Evolutionary conservation across 2,329 filamentous ascomycete species (phyloP).

Genomic region (Trichoderma sp.): DNA sequence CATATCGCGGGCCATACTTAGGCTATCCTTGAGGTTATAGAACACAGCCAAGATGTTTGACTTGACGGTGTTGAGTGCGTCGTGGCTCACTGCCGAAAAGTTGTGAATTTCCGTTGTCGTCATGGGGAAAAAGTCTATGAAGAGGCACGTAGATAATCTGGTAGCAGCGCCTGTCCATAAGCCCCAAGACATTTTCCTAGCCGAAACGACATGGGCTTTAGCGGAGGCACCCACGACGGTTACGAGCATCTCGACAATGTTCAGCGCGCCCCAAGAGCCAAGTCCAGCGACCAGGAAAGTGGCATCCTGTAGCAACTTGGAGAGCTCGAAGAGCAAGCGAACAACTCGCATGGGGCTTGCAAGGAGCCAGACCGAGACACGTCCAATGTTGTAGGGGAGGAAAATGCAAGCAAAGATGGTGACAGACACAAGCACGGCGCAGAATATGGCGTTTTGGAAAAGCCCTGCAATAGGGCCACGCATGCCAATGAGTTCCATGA

Average conservation of each 20-base stretch:
- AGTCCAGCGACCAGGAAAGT: conserved; percentile 64
- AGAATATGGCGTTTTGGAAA: conserved; percentile 94
- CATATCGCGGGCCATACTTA: conserved; percentile 47
- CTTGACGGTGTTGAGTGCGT: conserved; percentile 63
- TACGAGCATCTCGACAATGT: conserved; percentile 40
- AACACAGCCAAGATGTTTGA: conserved; percentile 45
- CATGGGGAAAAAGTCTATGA: conserved; percentile 50
- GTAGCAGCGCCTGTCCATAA: conserved; percentile 44
- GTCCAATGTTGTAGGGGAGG: conserved; percentile 87
- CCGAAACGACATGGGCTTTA: conserved; percentile 31
- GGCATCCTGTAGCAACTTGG: conserved; percentile 77
- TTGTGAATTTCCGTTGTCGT: conserved; percentile 66
- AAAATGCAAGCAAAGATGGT: conserved; percentile 85
- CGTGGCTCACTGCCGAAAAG: conserved; percentile 74
- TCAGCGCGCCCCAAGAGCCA: conserved; percentile 44
- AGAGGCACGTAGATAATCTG: conserved; percentile 50
- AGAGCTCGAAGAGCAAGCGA: conserved; percentile 66
- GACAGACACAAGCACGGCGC: conserved; percentile 81
- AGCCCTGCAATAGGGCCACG: conserved; percentile 86
- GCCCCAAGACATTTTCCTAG: conserved; percentile 42
- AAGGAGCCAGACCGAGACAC: conserved; percentile 74
- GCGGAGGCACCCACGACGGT: conserved; percentile 35
- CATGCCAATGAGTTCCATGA: conserved; percentile 95
- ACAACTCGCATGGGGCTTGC: conserved; percentile 78
- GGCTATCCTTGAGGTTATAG: conserved; percentile 36